Base-by-base conservation (phyloP, 768 basidiomycete genomes). In the Melanogaster broomeanus region DNA sequence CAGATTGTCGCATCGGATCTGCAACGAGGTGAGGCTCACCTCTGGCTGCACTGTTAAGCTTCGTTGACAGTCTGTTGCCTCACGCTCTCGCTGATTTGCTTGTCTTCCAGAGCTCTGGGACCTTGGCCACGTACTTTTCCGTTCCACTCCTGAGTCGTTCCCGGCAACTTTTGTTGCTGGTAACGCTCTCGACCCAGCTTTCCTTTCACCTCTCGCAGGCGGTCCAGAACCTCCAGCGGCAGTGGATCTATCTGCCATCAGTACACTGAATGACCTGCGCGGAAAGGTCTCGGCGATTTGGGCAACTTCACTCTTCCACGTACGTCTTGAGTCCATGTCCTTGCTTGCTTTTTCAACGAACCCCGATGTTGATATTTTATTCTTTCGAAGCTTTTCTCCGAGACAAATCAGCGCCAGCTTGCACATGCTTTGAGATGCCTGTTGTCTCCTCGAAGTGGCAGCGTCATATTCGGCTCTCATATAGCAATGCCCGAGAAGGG, bases 101-200 rank as follows among this genome's bases (percentile, higher is more conserved):
- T 19, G 24, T 35, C 42, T 27, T 16, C n/a, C 49, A 85, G 84
- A 69, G 10, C 81, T 82, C 54, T 87, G 84, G 84, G 72, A 80
- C 5, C 70, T 78, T 4, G 85, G 85, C 1, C 84, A 87, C 54
- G 71, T 78, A 38, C 71, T 88, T 15, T 88, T 85, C 68, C 74
- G 64, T 44, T 74, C 78, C 4, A 80, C 72, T 0, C 75, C 77
- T 0, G 67, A 76, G 34, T 72, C 76, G 0, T 86, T 82, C 64
- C 79, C 82, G 2, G 80, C 74, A 0, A 63, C 70, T 0, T 87
- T 88, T 60, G 47, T 87, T 15, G 65, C 73, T 12, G 86, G 85
- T 1, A 76, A 88, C 52, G 72, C 66, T 0, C 77, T 87, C 42
- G 74, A 84, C 52, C 65, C 75, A 7, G 51, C 56, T 3, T 69